Evolutionary conservation across 2,329 filamentous ascomycete genomes (phyloP), one percentile per base, ranked within the genome.

Genomic region (Acrocalymma vagum): DNA sequence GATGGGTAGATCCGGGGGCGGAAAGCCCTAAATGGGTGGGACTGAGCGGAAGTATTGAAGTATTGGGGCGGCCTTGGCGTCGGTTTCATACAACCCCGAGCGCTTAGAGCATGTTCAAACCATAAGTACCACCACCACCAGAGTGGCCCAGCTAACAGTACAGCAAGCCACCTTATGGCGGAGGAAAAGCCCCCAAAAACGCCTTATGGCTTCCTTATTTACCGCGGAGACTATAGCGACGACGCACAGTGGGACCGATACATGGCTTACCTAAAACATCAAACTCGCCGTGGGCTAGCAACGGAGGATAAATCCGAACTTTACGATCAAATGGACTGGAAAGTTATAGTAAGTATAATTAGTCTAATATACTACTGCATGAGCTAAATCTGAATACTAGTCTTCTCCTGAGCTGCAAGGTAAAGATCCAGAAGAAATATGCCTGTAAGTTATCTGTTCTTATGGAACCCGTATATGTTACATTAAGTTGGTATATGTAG

Each of bases 341-440:
- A 42, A 41, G 30, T 35, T 21, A 32, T 41, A 26, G 38, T 29
- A 26, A n/a, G n/a, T n/a, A n/a, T n/a, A n/a, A n/a, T n/a, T n/a
- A n/a, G n/a, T n/a, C n/a, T n/a, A n/a, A n/a, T n/a, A n/a, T n/a
- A n/a, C n/a, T n/a, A n/a, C n/a, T n/a, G n/a, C n/a, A n/a, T n/a
- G n/a, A n/a, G n/a, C n/a, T n/a, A n/a, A n/a, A n/a, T n/a, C n/a
- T n/a, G n/a, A n/a, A n/a, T n/a, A 15, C n/a, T 29, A 23, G 17
- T 21, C 26, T 22, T 37, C 26, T 22, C 26, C 5, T 8, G 13
- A 22, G 10, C 13, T 16, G 11, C 34, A 23, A 16, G 31, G 26
- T 23, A 23, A 34, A 34, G 31, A 34, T 34, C 31, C 31, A 23
- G 31, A 34, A 9, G 24, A 10, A 7, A 41, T 41, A 15, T 16